These are phyloP conservation scores for Dendrothele bispora DNA, from an alignment of 768 basidiomycete genomes.

Conservation along the genomic window DNA sequence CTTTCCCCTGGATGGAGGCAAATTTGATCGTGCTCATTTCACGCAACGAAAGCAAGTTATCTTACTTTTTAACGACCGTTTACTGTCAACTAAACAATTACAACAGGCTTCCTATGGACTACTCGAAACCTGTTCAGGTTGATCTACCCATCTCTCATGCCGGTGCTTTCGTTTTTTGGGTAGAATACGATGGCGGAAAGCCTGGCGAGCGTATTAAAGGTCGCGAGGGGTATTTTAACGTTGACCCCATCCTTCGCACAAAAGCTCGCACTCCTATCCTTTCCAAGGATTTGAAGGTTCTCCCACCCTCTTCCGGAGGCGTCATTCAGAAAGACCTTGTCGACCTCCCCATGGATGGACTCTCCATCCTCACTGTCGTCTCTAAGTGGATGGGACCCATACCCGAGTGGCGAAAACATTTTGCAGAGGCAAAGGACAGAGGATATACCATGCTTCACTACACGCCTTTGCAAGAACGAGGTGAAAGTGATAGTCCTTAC, in stretches of 20 bases:
- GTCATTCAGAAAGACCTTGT: conserved; percentile 49
- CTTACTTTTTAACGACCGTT: conserved; percentile 15
- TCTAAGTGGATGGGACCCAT: conserved; percentile 98
- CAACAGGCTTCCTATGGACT: conserved; percentile 76
- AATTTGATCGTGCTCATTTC: conserved; percentile 75
- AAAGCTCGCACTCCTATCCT: conserved; percentile 79
- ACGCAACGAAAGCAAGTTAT: conserved; percentile 68
- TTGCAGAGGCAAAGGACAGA: conserved; percentile 79
- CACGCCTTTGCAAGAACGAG: conserved; percentile 91
- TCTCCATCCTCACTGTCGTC: conserved; percentile 86
- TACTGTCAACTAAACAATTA: conserved; percentile 10
- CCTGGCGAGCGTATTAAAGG: conserved; percentile 70
- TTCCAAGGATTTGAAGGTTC: conserved; percentile 46
- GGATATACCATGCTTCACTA: conserved; percentile 99
- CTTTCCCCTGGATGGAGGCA: conserved; percentile 92
- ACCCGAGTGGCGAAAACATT: conserved; percentile 73
- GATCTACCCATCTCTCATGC: conserved; percentile 96
- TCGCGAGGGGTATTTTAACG: conserved; percentile 92
- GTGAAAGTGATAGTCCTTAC: conserved; percentile 89
- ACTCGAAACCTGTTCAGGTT: conserved; percentile 89
- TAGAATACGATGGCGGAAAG: conserved; percentile 79
- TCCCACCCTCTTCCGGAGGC: conserved; percentile 54
- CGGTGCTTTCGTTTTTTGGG: conserved; percentile 93
- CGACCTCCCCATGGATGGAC: conserved; percentile 82
- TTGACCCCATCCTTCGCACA: conserved; percentile 84